Conservation (phyloP, 306 rosid species). For the Alnus rubra region DNA sequence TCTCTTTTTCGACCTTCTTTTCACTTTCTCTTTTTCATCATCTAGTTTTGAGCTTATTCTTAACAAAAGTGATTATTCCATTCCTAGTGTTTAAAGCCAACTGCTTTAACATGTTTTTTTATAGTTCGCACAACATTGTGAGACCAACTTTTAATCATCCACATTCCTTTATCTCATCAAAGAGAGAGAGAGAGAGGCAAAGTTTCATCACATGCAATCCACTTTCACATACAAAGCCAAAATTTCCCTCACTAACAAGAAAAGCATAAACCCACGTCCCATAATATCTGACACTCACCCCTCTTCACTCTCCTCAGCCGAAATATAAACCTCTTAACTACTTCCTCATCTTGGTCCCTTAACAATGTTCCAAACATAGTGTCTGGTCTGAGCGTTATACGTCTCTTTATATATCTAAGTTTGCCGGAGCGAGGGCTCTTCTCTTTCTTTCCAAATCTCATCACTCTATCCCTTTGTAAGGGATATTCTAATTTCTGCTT, state of each 20-base stretch:
- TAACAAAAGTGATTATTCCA: slow-evolving; percentile 67
- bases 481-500: too few species aligned
- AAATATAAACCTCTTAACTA: slow-evolving; percentile 19
- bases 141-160: slow-evolving; percentile 66
- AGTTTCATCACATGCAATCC: slow-evolving; percentile 45
- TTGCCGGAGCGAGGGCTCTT: not conserved
- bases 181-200: slow-evolving; percentile 39
- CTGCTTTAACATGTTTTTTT: slow-evolving; percentile 45
- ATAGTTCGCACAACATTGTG: slow-evolving; percentile 42
- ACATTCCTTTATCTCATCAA: slow-evolving; percentile 39
- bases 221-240: slow-evolving; percentile 56
- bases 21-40: slow-evolving; percentile 34
- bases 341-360: slow-evolving; percentile 10
- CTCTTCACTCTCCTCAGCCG: slow-evolving; percentile 33
- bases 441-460: too few species aligned
- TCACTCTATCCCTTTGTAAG: too few species aligned
- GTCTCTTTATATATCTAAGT: not conserved
- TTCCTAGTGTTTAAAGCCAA: slow-evolving; percentile 44
- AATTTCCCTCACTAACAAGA: slow-evolving; percentile 93
- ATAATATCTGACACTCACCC: slow-evolving; percentile 32
- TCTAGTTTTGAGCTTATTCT: slow-evolving; percentile 52
- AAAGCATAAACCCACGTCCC: slow-evolving; percentile 71
- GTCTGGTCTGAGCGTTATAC: not conserved
- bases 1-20: slow-evolving; percentile 37
- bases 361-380: not conserved